Base-by-base conservation (phyloP, 345 rosid genomes). In the Trapa bicornis region DNA sequence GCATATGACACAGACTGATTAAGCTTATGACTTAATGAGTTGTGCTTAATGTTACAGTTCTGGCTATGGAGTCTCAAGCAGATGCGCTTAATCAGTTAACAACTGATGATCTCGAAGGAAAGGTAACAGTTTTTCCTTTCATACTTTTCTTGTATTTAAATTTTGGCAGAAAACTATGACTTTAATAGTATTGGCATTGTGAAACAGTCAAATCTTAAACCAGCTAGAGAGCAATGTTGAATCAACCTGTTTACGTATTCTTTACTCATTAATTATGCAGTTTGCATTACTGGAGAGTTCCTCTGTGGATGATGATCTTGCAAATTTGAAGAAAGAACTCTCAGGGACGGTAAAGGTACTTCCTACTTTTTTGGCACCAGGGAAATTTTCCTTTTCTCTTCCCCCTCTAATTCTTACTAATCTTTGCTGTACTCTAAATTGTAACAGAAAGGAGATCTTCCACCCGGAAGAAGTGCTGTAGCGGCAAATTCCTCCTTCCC, bases 51-150 rank as follows among this genome's bases (percentile, higher is more conserved):
- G 70, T 72, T 70, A 62, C 76, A 83, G 85, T 83, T 62, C 73
- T 79, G 77, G 75, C 83, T 60, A 83, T 83, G 87, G 87, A 81
- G 80, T 77, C 83, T 71, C 76, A 83, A 71, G 83, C 85, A 57
- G 85, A 83, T 42, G 85, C 85, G 64, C 74, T 77, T 32, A 67
- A 81, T 74, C 80, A 81, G 67, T 68, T 83, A 72, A 77, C 83
- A 61, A 65, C 78, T 0, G 87, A 83, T 75, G 82, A 81, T 65
- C 81, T 83, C 17, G 85, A 83, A 66, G 85, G 81, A n/a, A 79
- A 81, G 85, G 85, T 81, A 67, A 29, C 33, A 43, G 53, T 35
- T 42, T 36, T 47, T 14, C 65, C 37, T 2, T 2, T 16, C 15
- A 22, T 29, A 5, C 3, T 54, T 71, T 65, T 47, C 38, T 38